Base-by-base conservation (phyloP, 208 protist species). In the Phytomonas sp. region DNA sequence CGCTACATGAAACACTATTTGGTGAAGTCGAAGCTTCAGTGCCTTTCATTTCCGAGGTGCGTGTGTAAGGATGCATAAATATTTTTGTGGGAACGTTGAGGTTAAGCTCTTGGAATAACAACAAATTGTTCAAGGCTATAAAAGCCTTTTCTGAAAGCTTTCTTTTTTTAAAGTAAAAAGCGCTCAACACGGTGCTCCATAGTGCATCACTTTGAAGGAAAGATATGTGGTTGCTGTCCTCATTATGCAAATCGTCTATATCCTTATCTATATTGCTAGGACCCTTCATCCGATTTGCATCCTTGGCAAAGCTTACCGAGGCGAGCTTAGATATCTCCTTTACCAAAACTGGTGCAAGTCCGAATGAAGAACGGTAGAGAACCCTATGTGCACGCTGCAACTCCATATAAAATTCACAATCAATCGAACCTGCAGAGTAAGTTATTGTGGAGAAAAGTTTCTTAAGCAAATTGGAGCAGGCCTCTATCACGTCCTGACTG, bases 141-240 rank as follows among this genome's bases (percentile, higher is more conserved):
- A 89, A 49, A 5, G 74, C 73, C 0, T 40, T 42, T 36, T 84
- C 82, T 7, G 75, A 72, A 23, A 88, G 69, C 74, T 85, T 88
- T 42, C 62, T 79, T 61, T 84, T 86, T 67, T 79, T 81, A 66
- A 78, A 77, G 69, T 82, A 83, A 29, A 88, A 71, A 23, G 75
- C 69, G 56, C 80, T 81, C 19, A 93, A 75, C 30, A 93, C 64
- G 33, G 71, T 74, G 36, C 80, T 71, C 72, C 81, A 82, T 23
- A 56, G 5, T 56, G 45, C 45, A 56, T 56, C 45, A 19, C 45
- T 56, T 56, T 56, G 45, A 56, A 56, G 45, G 45, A 56, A 56
- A 19, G 45, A 26, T 26, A 32, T 32, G 60, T 26, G 23, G 60
- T n/a, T 64, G 60, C 26, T 64, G 31, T 32, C 60, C 4, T 64